Evolutionary conservation across 2,329 filamentous ascomycete genomes (phyloP).

Genomic region (Neurospora sp.): DNA sequence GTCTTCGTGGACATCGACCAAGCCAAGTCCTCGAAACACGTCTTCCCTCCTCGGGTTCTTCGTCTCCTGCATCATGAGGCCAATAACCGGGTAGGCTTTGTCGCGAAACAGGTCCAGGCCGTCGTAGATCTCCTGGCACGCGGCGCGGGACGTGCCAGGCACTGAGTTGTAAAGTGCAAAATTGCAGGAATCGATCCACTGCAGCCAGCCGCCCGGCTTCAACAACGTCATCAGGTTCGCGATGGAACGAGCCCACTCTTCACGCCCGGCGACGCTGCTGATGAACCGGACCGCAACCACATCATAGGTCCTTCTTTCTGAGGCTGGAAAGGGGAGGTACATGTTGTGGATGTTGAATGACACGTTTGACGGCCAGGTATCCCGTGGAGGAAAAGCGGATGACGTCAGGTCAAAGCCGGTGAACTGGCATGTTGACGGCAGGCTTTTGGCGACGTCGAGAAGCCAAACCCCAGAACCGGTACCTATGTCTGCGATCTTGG

Average conservation of each 20-base stretch:
- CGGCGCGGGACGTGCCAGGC: constrained; percentile 5
- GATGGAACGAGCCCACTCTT: constrained; percentile 9
- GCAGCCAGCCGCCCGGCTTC: constrained; percentile 13
- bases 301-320: constrained; percentile 17
- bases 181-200: constrained; percentile 13
- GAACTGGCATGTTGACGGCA: constrained; percentile 10
- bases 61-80: constrained; percentile 11
- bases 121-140: constrained; percentile 8
- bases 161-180: constrained; percentile 5
- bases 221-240: constrained; percentile 15
- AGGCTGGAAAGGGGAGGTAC: constrained; percentile 13
- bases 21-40: constrained; percentile 3
- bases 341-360: constrained; percentile 17
- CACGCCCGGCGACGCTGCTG: constrained; percentile 13
- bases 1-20: constrained; percentile 13
- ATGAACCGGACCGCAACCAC: constrained; percentile 19
- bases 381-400: constrained; percentile 13
- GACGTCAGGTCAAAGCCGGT: constrained; percentile 17
- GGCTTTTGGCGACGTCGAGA: constrained; percentile 8
- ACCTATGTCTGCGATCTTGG: constrained; percentile 10
- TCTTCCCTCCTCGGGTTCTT: constrained; percentile 1
- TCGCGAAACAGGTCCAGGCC: constrained; percentile 5
- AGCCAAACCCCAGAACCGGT: constrained; percentile 15
- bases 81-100: constrained; percentile 3
- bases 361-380: constrained; percentile 14